Conservation (phyloP, 83 land plant species). For the Thuja plicata region DNA sequence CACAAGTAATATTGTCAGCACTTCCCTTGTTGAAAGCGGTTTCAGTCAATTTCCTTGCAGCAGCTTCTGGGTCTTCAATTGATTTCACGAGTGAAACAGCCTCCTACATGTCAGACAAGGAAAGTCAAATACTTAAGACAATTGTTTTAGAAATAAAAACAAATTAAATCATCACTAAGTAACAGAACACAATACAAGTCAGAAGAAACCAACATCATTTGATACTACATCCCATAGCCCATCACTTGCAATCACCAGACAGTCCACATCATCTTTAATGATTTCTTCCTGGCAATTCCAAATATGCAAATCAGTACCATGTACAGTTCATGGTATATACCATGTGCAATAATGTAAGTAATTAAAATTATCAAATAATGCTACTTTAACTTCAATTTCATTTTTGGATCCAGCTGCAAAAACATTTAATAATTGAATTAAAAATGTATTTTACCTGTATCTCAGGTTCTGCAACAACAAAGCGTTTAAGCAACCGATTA, state of each 20-base stretch:
- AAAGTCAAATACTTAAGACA: not conserved
- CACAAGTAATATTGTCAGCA: constrained; percentile 71
- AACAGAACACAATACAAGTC: not conserved
- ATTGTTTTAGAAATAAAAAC: not conserved
- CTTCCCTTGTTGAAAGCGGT: constrained; percentile 63
- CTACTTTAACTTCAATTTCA: not conserved
- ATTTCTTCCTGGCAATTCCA: constrained; percentile 49
- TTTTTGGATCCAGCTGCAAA: not conserved
- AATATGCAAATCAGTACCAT: not conserved
- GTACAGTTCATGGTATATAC: not conserved
- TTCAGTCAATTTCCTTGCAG: constrained; percentile 52
- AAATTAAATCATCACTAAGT: not conserved
- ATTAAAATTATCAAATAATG: not conserved
- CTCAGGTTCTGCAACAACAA: constrained; percentile 84
- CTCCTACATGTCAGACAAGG: constrained; percentile 35
- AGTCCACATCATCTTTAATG: constrained; percentile 53
- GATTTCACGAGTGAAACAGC: constrained; percentile 55
- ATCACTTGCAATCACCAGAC: constrained; percentile 75
- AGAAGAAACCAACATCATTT: constrained; percentile 40
- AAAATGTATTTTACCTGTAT: constrained; percentile 58
- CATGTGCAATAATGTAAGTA: not conserved
- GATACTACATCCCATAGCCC: constrained; percentile 82
- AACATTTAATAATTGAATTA: not conserved
- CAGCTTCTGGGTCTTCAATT: constrained; percentile 52
- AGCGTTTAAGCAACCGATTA: constrained; percentile 73